Evolutionary conservation across 139 green algal genomes (phyloP).

Genomic region (Chlamydomonas eustigma): DNA sequence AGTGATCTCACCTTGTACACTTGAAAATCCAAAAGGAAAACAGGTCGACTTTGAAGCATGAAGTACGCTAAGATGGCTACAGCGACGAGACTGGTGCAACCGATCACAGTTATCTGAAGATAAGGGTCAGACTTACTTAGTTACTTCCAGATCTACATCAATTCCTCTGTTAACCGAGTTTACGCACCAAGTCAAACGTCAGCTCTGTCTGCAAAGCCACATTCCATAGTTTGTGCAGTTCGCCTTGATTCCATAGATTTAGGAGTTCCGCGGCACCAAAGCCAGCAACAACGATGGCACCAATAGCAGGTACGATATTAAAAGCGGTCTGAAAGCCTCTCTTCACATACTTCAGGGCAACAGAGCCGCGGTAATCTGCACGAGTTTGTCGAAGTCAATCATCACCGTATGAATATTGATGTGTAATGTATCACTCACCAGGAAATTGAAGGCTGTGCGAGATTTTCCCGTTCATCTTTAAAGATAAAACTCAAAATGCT

Average conservation of each 20-base stretch:
- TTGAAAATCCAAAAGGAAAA: conserved; percentile 90
- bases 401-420: no score
- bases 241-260: conserved; percentile 71
- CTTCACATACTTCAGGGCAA: conserved; percentile 90
- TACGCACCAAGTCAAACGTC: conserved; percentile 83
- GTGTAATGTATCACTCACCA: no score
- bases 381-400: no score
- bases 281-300: conserved; percentile 55
- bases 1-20: conserved; percentile 58
- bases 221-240: conserved; percentile 61
- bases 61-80: conserved; percentile 60
- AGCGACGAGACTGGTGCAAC: conserved; percentile 55
- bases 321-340: conserved; percentile 77
- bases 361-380: conserved; percentile 38
- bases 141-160: background rate
- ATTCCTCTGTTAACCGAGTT: no score
- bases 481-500: no score
- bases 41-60: conserved; percentile 69
- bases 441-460: no score
- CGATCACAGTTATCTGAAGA: conserved; percentile 66
- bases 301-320: conserved; percentile 56
- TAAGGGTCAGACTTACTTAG: background rate
- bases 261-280: conserved; percentile 51
- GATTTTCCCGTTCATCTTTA: no score
- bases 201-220: conserved; percentile 77